Conservation (phyloP, 2,329 filamentous ascomycete species). For the Ampelomyces quisqualis region DNA sequence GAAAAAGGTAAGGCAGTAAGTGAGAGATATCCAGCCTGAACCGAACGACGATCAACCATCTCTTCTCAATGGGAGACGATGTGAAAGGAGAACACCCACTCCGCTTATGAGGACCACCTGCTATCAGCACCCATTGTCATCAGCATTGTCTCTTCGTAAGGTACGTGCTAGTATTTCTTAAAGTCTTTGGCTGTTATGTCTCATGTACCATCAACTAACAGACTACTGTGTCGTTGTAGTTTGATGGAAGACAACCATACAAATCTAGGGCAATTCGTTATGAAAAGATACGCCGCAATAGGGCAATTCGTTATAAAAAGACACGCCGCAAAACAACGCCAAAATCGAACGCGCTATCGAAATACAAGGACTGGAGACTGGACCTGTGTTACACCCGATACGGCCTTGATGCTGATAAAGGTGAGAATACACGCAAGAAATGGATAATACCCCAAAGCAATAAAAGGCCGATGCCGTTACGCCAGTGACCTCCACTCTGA, state of each 20-base stretch:
- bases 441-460: slow-evolving; percentile 4
- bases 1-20: too few relatives aligned
- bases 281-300: not conserved
- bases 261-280: slow-evolving; percentile 5
- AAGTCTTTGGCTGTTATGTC: slow-evolving; percentile 11
- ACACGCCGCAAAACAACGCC: slow-evolving; percentile 9
- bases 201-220: slow-evolving; percentile 38
- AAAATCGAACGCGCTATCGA: slow-evolving; percentile 13
- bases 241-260: slow-evolving; percentile 4
- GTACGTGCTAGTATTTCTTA: slow-evolving; percentile 8
- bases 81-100: slow-evolving; percentile 13
- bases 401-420: slow-evolving; percentile 16
- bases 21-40: not conserved
- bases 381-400: slow-evolving; percentile 13
- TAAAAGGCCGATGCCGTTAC: not conserved
- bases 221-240: slow-evolving; percentile 11
- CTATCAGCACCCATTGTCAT: slow-evolving; percentile 12
- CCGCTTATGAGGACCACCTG: slow-evolving; percentile 7
- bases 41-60: slow-evolving; percentile 6
- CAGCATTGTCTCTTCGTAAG: slow-evolving; percentile 13
- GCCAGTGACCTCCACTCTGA: too few relatives aligned
- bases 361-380: slow-evolving; percentile 3
- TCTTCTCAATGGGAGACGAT: slow-evolving; percentile 18
- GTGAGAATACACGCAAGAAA: slow-evolving; percentile 19
- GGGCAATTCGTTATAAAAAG: not conserved